Evolutionary conservation across 345 rosid genomes (phyloP), one percentile per base, ranked within the genome.

Genomic region (Cochlearia excelsa): DNA sequence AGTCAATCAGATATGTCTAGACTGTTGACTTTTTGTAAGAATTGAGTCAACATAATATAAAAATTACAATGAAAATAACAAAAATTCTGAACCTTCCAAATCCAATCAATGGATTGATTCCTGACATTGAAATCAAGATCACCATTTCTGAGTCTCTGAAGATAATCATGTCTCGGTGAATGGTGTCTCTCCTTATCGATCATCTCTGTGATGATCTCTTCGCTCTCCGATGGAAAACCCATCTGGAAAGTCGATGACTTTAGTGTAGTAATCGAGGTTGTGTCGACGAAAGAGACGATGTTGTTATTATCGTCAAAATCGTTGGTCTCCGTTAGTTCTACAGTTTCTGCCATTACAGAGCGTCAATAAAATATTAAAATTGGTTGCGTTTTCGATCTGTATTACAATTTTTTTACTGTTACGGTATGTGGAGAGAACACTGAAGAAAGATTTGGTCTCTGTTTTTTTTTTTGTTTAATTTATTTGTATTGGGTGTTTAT

Each of bases 51-150:
- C 49, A 53, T 27, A 53, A 38, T 27, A 52, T 40, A 47, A n/a
- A 7, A 46, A 34, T 6, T 39, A 8, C 11, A 47, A 3, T 5
- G 8, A 40, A 44, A 57, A 1, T 23, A 9, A 31, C 7, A 56
- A 63, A 41, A 30, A 16, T 16, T 9, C 47, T 50, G 57, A 16
- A 82, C 95, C 90, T 84, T 84, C 62, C 51, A 71, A 75, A 86
- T 82, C 95, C 90, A 86, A 59, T 82, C 79, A 71, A 84, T 69
- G 74, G 88, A 83, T 61, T 78, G 78, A 41, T 59, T 77, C 68
- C 90, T 82, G 52, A 58, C 63, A 46, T 65, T 74, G 63, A 76
- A 66, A 62, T 76, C 86, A 75, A 77, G 71, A 66, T 75, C 82
- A 43, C 90, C 88, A 65, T 37, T 63, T 37, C 82, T 74, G 3